These are phyloP conservation scores for Thymus mandschuricus DNA, from an alignment of 257 asterid genomes.

Conservation along the genomic window DNA sequence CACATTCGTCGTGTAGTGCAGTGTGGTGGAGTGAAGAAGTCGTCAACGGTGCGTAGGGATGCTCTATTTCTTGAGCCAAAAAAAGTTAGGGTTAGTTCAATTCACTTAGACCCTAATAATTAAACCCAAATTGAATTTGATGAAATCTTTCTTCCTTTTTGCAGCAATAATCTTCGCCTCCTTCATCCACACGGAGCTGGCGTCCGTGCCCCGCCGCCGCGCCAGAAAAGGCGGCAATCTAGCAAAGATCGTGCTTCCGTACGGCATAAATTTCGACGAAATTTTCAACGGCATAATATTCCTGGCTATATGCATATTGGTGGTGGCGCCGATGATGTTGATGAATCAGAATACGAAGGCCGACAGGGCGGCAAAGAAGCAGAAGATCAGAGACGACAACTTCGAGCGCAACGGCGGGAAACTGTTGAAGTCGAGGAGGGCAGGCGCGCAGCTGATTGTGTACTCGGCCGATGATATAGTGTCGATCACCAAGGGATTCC, in stretches of 20 bases:
- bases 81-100: no score
- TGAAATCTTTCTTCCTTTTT: not conserved
- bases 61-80: no score
- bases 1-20: no score
- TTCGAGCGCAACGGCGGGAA: slow-evolving; percentile 23
- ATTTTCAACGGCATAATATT: no score
- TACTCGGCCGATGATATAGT: not conserved
- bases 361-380: not conserved
- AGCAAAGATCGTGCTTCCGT: no score
- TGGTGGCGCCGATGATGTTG: not conserved
- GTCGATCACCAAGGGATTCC: slow-evolving; percentile 10
- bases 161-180: not conserved
- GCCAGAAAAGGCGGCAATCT: no score
- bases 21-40: no score
- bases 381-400: not conserved
- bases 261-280: no score
- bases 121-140: no score
- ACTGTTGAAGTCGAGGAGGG: not conserved
- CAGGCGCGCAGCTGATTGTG: not conserved
- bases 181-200: not conserved
- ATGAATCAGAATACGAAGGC: not conserved
- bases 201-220: not conserved
- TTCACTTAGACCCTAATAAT: no score
- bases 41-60: no score
- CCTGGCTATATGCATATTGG: not conserved